Evolutionary conservation across 2,329 filamentous ascomycete genomes (phyloP).

Genomic region (Emergomyces orientalis): DNA sequence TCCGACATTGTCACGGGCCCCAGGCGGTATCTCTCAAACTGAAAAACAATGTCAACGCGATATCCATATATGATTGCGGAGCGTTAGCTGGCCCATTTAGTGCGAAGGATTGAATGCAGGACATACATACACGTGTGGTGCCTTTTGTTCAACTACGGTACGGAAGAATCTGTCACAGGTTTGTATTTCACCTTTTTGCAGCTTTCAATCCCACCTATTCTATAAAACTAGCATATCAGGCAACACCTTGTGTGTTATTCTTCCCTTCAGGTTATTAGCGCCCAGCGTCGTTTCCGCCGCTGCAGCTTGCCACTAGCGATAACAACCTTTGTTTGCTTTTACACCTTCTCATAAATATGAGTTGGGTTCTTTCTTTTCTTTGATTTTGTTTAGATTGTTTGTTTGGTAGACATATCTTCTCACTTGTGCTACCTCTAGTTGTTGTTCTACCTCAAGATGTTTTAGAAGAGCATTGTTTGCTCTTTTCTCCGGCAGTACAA

Average conservation of each 20-base stretch:
- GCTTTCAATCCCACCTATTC: too few species aligned
- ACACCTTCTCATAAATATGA: background rate
- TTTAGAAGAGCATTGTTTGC: background rate
- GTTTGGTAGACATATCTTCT: background rate
- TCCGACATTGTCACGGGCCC: too few species aligned
- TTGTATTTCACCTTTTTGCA: too few species aligned
- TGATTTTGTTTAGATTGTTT: background rate
- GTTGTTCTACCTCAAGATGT: background rate
- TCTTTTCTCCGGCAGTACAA: background rate
- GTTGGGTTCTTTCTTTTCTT: background rate
- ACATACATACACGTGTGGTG: too few species aligned
- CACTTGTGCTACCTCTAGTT: background rate
- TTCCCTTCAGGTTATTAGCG: background rate
- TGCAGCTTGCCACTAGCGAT: background rate
- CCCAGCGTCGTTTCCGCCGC: background rate
- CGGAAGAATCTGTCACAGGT: too few species aligned
- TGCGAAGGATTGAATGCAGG: background rate
- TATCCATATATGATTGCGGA: too few species aligned
- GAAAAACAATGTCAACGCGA: too few species aligned
- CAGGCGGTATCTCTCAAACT: too few species aligned
- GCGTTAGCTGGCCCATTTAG: background rate
- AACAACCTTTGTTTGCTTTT: background rate
- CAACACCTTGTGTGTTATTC: background rate
- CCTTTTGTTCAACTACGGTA: too few species aligned
- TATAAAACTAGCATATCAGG: background rate